These are phyloP conservation scores for Blastomyces emzantsi DNA, from an alignment of 2,329 filamentous ascomycete species.

Conservation along the genomic window DNA sequence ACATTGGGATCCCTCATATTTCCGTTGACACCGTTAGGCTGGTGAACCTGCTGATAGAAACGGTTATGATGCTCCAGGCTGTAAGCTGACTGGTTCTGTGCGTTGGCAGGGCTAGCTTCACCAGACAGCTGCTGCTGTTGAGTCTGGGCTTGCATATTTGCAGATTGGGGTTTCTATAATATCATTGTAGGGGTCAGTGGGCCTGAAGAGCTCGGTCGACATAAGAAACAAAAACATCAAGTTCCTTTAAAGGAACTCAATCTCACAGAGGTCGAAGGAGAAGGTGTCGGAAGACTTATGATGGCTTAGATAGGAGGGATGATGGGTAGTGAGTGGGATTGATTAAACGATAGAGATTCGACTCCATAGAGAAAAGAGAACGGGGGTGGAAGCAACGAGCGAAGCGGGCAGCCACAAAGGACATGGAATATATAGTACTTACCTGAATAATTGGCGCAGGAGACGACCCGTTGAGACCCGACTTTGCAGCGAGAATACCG, in stretches of 20 bases:
- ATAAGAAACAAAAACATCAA: not conserved
- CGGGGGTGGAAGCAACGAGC: not conserved
- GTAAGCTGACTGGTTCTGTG: constrained; percentile 17
- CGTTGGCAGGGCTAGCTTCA: constrained; percentile 21
- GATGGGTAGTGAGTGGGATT: not conserved
- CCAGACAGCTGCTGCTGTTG: constrained; percentile 21
- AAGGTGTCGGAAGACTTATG: not conserved
- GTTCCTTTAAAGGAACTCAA: not conserved
- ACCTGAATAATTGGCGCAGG: not conserved
- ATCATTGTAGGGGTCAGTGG: not conserved
- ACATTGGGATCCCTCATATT: constrained; percentile 18
- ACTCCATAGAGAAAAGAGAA: not conserved
- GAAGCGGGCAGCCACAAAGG: not conserved
- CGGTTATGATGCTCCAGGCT: constrained; percentile 22
- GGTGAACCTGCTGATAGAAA: constrained; percentile 20
- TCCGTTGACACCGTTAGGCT: constrained; percentile 12
- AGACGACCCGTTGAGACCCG: not conserved
- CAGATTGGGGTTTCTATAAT: constrained; percentile 8
- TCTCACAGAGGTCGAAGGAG: not conserved
- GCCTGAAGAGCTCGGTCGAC: not conserved
- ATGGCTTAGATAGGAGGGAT: not conserved
- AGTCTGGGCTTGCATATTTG: constrained; percentile 22
- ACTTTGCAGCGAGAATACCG: constrained; percentile 9
- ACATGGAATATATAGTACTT: not conserved
- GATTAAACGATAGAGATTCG: not conserved